Evolutionary conservation across 2,329 filamentous ascomycete species (phyloP).

Genomic region (Myriosclerotinia scirpicola): DNA sequence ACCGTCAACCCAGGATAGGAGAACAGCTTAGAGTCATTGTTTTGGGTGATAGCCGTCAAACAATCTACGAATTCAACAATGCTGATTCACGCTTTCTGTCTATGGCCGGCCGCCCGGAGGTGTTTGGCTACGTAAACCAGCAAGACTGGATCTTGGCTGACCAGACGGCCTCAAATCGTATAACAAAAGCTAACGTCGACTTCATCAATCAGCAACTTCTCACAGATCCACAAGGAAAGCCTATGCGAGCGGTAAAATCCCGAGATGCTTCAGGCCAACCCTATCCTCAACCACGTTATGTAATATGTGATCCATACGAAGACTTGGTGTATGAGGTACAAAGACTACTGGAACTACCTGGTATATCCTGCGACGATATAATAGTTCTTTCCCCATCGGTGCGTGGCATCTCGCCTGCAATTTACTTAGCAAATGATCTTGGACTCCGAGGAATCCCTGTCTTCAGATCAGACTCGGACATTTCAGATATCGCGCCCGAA

Average conservation of each 20-base stretch:
- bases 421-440: constrained; percentile 16
- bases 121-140: constrained; percentile 16
- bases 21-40: neutral
- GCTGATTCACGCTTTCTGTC: constrained; percentile 19
- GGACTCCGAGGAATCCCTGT: constrained; percentile 10
- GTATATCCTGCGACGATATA: constrained; percentile 3
- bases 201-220: constrained; percentile 22
- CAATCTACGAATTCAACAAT: constrained; percentile 21
- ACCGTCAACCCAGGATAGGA: neutral
- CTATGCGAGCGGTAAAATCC: constrained; percentile 14
- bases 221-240: neutral
- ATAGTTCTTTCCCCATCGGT: constrained; percentile 19
- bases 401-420: neutral
- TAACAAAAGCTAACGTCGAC: constrained; percentile 19
- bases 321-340: constrained; percentile 15
- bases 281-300: constrained; percentile 15
- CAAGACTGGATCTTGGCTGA: constrained; percentile 13
- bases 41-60: constrained; percentile 17
- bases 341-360: constrained; percentile 9
- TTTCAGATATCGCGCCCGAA: constrained; percentile 12
- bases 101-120: constrained; percentile 12
- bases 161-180: constrained; percentile 19
- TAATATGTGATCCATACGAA: constrained; percentile 12
- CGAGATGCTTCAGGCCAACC: constrained; percentile 14
- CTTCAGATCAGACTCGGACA: constrained; percentile 21